Evolutionary conservation across 306 rosid genomes (phyloP).

Genomic region (Cucumis hystrix): DNA sequence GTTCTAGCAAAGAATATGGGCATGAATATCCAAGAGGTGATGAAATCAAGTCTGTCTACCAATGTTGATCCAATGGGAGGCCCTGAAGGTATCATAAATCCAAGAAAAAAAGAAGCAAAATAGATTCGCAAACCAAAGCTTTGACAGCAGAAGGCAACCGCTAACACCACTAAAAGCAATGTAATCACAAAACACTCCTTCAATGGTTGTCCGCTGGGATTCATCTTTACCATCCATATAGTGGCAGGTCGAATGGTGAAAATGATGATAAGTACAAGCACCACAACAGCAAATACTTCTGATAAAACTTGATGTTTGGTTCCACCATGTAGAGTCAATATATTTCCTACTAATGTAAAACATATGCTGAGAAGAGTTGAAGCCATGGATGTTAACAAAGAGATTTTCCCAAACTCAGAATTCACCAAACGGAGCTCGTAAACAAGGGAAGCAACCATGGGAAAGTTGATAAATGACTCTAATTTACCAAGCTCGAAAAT

Average conservation of each 20-base stretch:
- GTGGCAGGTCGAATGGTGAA: neutral
- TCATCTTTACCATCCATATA: conserved; percentile 9
- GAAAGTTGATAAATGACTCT: conserved; percentile 8
- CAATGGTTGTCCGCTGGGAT: conserved; percentile 8
- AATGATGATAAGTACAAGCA: neutral
- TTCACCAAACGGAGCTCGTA: conserved; percentile 17
- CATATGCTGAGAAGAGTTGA: neutral
- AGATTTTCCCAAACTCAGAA: conserved; percentile 18
- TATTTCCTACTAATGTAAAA: neutral
- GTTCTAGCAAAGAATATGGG: conserved; percentile 18
- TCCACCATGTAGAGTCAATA: neutral
- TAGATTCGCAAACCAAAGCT: conserved; percentile 10
- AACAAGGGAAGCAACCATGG: conserved; percentile 15
- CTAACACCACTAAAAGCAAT: conserved; percentile 9
- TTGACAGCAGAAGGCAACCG: conserved; percentile 10
- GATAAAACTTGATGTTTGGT: neutral
- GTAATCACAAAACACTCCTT: conserved; percentile 1
- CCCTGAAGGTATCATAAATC: conserved; percentile 16
- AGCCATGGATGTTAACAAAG: conserved; percentile 16
- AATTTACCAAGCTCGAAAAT: conserved; percentile 4
- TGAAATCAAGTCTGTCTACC: conserved; percentile 13
- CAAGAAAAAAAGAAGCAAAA: conserved; percentile 22
- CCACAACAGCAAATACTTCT: neutral
- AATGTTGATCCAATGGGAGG: conserved; percentile 16
- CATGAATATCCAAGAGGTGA: conserved; percentile 19